These are phyloP conservation scores for Nicotiana sylvestris DNA, from an alignment of 257 asterid species.

Conservation along the genomic window DNA sequence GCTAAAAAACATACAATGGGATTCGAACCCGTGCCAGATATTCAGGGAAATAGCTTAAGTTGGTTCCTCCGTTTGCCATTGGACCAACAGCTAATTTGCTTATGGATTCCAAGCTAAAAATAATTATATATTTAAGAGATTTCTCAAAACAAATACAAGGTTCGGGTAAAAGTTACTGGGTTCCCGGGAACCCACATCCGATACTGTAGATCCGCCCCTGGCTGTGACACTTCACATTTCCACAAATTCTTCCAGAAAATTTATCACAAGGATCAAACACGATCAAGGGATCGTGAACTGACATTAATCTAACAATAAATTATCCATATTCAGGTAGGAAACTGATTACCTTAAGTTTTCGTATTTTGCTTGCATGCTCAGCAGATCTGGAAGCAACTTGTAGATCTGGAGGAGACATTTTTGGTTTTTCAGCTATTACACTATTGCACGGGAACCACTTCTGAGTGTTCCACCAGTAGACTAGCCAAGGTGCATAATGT, in stretches of 20 bases:
- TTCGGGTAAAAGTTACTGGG: too few relatives aligned
- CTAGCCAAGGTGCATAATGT: slow-evolving; percentile 52
- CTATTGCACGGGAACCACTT: slow-evolving; percentile 54
- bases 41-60: too few relatives aligned
- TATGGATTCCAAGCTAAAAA: too few relatives aligned
- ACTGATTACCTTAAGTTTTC: not conserved
- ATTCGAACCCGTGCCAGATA: too few relatives aligned
- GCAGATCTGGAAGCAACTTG: slow-evolving; percentile 23
- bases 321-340: not conserved
- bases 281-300: not conserved
- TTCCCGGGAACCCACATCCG: too few relatives aligned
- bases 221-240: not conserved
- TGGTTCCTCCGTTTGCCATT: too few relatives aligned
- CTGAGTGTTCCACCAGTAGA: slow-evolving; percentile 71
- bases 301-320: not conserved
- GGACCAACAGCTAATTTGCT: too few relatives aligned
- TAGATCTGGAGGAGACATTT: slow-evolving; percentile 39
- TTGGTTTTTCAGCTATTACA: slow-evolving; percentile 36
- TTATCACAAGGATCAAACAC: not conserved
- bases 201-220: too few relatives aligned
- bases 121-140: too few relatives aligned
- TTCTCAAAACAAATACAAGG: too few relatives aligned
- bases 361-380: not conserved
- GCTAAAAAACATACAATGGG: too few relatives aligned
- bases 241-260: not conserved